Evolutionary conservation across 2,329 filamentous ascomycete genomes (phyloP), one percentile per base, ranked within the genome.

Genomic region (Acephala macrosclerotiorum): DNA sequence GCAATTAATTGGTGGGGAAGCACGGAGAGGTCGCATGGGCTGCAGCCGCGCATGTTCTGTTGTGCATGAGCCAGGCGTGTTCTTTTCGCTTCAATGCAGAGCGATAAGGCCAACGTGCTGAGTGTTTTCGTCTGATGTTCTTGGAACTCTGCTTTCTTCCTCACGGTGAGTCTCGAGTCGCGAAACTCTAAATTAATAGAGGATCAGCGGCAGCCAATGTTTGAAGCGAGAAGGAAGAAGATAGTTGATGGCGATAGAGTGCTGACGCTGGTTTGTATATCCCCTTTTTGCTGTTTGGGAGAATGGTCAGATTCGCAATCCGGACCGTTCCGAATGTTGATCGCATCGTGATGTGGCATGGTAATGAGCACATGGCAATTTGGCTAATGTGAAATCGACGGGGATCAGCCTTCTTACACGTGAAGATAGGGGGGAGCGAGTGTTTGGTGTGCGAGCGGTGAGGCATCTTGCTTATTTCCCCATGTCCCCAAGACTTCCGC

Each of bases 261-360:
- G 36, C 49, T 56, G n/a, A 22, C 11, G 9, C 25, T 49, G 25
- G 26, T 45, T 40, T 53, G 26, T 29, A 35, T 20, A 20, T 25
- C 20, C 26, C 16, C 18, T 42, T 29, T n/a, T 49, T 42, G 53
- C 53, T 53, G 49, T 45, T 7, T 47, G 56, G 47, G 29, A 60
- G 29, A 60, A 38, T 56, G n/a, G 47, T 47, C 56, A 56, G 56
- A 60, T 40, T 58, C 58, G 45, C 53, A 64, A 61, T 63, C 62
- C 62, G 66, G 63, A 59, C 60, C 66, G 66, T 33, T 60, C 62
- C 62, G 63, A 20, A n/a, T 49, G 49, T 55, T 47, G 65, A 66
- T 61, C 61, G 45, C 65, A 62, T 55, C 25, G 16, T 36, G 56
- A 38, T 29, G 60, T 65, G 66, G 66, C 63, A 65, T 65, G 38